Evolutionary conservation across 176 grass and related monocot species (phyloP).

Genomic region (Musa acuminata): DNA sequence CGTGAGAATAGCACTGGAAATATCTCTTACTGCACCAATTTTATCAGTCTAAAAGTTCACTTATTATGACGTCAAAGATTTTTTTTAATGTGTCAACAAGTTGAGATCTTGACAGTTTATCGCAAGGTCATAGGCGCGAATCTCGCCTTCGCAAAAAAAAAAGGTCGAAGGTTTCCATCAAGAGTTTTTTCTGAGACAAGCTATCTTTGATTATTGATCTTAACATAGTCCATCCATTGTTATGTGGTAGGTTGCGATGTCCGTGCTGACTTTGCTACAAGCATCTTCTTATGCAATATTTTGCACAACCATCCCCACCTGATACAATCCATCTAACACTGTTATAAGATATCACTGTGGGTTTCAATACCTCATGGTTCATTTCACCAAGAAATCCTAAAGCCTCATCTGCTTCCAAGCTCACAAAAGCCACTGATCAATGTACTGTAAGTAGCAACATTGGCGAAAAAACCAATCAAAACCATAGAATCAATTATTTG

Average conservation of each 20-base stretch:
- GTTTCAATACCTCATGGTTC: not conserved
- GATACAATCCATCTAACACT: conserved; percentile 7
- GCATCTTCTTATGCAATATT: conserved; percentile 1
- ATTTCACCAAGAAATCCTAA: conserved; percentile 1
- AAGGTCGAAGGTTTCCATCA: not conserved
- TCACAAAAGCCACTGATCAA: conserved; percentile 9
- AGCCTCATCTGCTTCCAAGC: not conserved
- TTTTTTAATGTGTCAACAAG: too few species aligned
- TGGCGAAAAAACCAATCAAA: not conserved
- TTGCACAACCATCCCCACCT: not conserved
- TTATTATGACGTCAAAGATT: not conserved
- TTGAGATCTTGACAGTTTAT: too few species aligned
- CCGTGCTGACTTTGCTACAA: not conserved
- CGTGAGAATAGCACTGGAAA: conserved; percentile 5
- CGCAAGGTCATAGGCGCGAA: too few species aligned
- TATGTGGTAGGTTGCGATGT: not conserved
- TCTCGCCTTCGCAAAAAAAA: too few species aligned
- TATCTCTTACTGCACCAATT: conserved; percentile 9
- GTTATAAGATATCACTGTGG: conserved; percentile 10
- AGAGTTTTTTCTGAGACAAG: not conserved
- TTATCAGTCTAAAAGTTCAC: not conserved
- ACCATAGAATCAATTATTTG: conserved; percentile 1
- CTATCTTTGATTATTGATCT: not conserved
- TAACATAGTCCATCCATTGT: conserved; percentile 12
- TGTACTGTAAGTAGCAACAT: conserved; percentile 2